Percentiles rank a stretch among this genome's conserved stretches.
Conservation (phyloP, 805 yeast species). For the Cyberlindnera euphorbiae region DNA sequence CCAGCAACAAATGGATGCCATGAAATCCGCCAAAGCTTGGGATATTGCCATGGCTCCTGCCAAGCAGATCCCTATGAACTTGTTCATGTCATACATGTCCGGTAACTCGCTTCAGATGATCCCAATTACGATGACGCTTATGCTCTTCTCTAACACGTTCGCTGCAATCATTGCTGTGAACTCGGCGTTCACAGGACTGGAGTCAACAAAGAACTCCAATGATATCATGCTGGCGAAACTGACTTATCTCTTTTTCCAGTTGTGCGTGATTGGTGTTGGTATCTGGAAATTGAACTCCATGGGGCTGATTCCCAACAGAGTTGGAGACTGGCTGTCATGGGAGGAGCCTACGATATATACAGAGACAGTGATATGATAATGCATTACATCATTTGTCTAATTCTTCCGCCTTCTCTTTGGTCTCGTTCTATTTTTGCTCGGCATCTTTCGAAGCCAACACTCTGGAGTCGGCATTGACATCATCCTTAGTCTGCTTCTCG, state of each 20-base stretch:
- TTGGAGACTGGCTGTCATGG: constrained; percentile 92
- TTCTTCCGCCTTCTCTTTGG: background rate
- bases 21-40: constrained; percentile 61
- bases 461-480: constrained; percentile 13
- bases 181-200: constrained; percentile 46
- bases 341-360: constrained; percentile 38
- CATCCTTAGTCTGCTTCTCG: constrained; percentile 29
- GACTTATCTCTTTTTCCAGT: constrained; percentile 39
- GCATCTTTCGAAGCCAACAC: constrained; percentile 5
- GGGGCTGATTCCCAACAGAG: constrained; percentile 87
- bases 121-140: constrained; percentile 84
- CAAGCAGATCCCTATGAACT: constrained; percentile 83
- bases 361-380: constrained; percentile 8
- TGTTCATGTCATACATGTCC: constrained; percentile 87
- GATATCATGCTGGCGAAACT: constrained; percentile 27
- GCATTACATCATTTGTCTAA: too few species aligned
- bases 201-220: constrained; percentile 32
- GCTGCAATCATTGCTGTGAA: constrained; percentile 61
- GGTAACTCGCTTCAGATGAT: constrained; percentile 87
- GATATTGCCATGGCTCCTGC: constrained; percentile 79
- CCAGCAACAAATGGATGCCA: constrained; percentile 10
- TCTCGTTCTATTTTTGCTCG: background rate
- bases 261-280: constrained; percentile 66
- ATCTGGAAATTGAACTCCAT: constrained; percentile 77
- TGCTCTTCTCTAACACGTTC: constrained; percentile 74